These are phyloP conservation scores for fission yeast (Schizosaccharomyces pombe) DNA, from an alignment of 805 yeast genomes.

Conservation along the genomic window ASM294v3 CU329670.1:1929001-1929500, in stretches of 20 bases:
- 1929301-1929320: slow-evolving; percentile 9
- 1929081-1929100: slow-evolving; percentile 2
- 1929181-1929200: background rate
- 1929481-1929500: background rate
- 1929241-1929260: background rate
- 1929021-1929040: background rate
- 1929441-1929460: background rate
- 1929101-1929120: slow-evolving; percentile 8
- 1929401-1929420: background rate
- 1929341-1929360: background rate
- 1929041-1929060: background rate
- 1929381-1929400: background rate
- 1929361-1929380: background rate
- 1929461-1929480: background rate
- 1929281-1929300: slow-evolving; percentile 8
- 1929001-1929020: too few relatives aligned
- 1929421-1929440: background rate
- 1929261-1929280: background rate
- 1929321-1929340: slow-evolving; percentile 9
- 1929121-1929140: slow-evolving; percentile 8
- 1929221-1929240: background rate
- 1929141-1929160: slow-evolving; percentile 7
- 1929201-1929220: background rate
- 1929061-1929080: background rate
- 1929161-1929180: background rate